Base-by-base conservation (phyloP, 345 rosid genomes). In the Adansonia digitata region DNA sequence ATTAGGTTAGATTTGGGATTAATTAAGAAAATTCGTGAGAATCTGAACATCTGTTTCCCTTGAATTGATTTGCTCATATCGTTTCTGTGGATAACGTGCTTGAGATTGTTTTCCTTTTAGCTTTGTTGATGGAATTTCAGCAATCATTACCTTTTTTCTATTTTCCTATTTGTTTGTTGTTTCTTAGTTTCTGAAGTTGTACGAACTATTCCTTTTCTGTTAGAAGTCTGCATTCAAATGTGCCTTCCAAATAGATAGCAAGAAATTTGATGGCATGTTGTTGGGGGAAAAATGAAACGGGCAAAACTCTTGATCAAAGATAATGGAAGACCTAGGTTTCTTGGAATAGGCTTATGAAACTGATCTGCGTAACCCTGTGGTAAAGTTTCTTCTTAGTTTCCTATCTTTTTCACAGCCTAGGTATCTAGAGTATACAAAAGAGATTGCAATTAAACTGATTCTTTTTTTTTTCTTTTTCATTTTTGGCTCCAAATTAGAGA, bases 1-100 rank as follows among this genome's bases (percentile, higher is more conserved):
- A 31, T 70, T 51, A 31, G 42, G 73, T 51, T 70, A n/a, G 46
- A 70, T 51, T 69, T 51, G 73, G 29, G 22, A 71, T 71, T 55
- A 52, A 70, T 71, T 34, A 35, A 20, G 45, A 52, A 34, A n/a
- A 9, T 69, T 59, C 11, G 43, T 31, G 29, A 10, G 43, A 69
- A 48, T 27, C 55, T 18, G 60, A 34, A 20, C 11, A 9, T 49
- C 8, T 69, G 45, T 48, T 69, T 69, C 1, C 10, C 29, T 48
- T 5, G 31, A 51, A 51, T 29, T 12, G 29, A 70, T 49, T 45
- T 48, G 45, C 45, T 9, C 27, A 20, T 18, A n/a, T 34, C 60
- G n/a, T n/a, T 51, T 31, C 5, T 51, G 29, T 2, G 18, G 29
- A 46, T 51, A 20, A 31, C 40, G 61, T 70, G 20, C 45, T 69